Evolutionary conservation across 2,329 filamentous ascomycete species (phyloP).

Genomic region (Exophiala mesophila): DNA sequence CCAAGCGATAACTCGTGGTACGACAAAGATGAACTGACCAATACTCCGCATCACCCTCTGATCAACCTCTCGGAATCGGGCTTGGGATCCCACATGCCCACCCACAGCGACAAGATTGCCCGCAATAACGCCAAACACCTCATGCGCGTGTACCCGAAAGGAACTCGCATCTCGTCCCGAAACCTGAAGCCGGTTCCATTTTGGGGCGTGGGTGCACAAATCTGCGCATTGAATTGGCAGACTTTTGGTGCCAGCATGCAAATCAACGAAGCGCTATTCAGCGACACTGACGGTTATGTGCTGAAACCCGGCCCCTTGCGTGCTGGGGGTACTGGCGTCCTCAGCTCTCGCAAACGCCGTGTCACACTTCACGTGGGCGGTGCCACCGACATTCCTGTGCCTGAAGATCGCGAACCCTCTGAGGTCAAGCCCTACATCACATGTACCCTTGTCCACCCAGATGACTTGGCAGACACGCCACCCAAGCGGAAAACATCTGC

Average conservation of each 20-base stretch:
- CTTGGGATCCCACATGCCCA: slow-evolving; percentile 18
- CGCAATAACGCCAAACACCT: slow-evolving; percentile 23
- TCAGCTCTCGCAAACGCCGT: slow-evolving; percentile 15
- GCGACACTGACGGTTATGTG: slow-evolving; percentile 25
- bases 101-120: slow-evolving; percentile 17
- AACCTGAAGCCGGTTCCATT: slow-evolving; percentile 26
- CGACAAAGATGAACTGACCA: slow-evolving; percentile 15
- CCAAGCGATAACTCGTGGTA: slow-evolving; percentile 25
- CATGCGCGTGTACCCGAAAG: slow-evolving; percentile 27
- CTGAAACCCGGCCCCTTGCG: slow-evolving; percentile 23
- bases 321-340: slow-evolving; percentile 14
- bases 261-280: slow-evolving; percentile 26
- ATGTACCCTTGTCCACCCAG: slow-evolving; percentile 23
- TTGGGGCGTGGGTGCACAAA: slow-evolving; percentile 24
- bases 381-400: slow-evolving; percentile 22
- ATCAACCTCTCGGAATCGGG: slow-evolving; percentile 25
- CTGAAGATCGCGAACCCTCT: slow-evolving; percentile 14
- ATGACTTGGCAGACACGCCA: slow-evolving; percentile 12
- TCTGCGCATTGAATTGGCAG: slow-evolving; percentile 27
- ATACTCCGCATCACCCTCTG: slow-evolving; percentile 22
- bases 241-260: slow-evolving; percentile 25
- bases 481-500: slow-evolving; percentile 23
- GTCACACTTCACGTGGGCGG: slow-evolving; percentile 24
- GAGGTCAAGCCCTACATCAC: slow-evolving; percentile 27
- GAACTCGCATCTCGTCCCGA: slow-evolving; percentile 22